A percentile compares a stretch with the other conserved stretches of the same genome.
Conservation (phyloP, 2,329 filamentous ascomycete species). For the Alternaria consortialis region DNA sequence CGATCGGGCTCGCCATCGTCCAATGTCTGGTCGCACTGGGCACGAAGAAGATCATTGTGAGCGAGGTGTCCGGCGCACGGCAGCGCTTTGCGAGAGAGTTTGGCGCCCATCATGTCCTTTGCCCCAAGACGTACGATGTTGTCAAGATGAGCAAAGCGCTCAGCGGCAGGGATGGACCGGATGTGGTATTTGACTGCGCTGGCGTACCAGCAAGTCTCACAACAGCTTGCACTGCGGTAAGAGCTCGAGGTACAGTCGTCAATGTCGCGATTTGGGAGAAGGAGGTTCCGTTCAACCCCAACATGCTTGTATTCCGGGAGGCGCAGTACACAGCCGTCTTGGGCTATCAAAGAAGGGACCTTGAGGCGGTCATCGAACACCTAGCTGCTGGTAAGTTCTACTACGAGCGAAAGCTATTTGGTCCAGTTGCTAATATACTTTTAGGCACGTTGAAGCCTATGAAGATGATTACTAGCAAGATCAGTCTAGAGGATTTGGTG, state of each 20-base stretch:
- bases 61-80: conserved; percentile 62
- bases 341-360: conserved; percentile 63
- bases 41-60: conserved; percentile 65
- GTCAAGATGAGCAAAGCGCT: conserved; percentile 57
- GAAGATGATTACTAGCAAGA: conserved; percentile 69
- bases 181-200: conserved; percentile 70
- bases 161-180: conserved; percentile 61
- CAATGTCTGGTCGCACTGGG: conserved; percentile 65
- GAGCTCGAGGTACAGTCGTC: conserved; percentile 65
- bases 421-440: not conserved
- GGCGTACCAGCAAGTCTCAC: conserved; percentile 62
- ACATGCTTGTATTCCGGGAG: conserved; percentile 63
- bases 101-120: conserved; percentile 64
- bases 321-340: conserved; percentile 61
- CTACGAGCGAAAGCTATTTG: not conserved
- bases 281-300: conserved; percentile 62
- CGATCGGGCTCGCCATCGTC: conserved; percentile 69
- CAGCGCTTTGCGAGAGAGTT: conserved; percentile 63
- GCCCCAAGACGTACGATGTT: conserved; percentile 62
- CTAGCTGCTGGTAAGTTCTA: conserved; percentile 47
- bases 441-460: conserved; percentile 61
- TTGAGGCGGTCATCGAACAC: conserved; percentile 66
- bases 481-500: conserved; percentile 64
- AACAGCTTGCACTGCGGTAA: conserved; percentile 59
- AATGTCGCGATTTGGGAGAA: conserved; percentile 73